Evolutionary conservation across 768 basidiomycete genomes (phyloP), one percentile per base, ranked within the genome.

Genomic region (Calocybe gangraenosa): DNA sequence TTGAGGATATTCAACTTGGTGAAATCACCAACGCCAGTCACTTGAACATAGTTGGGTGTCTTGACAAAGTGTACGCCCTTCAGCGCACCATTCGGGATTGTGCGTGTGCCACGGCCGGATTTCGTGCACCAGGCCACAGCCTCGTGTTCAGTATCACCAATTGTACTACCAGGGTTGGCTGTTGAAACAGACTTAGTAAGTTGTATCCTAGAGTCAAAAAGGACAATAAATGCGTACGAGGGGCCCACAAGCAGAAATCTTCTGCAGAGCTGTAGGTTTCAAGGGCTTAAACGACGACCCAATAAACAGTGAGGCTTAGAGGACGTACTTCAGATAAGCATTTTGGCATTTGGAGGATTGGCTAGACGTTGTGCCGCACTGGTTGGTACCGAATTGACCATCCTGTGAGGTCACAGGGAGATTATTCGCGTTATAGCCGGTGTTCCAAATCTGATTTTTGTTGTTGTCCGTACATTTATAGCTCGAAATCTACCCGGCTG

Each of bases 41-140:
- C 67, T 59, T 84, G 81, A 14, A 83, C 68, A 55, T 86, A 88
- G 50, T 81, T 72, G 3, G 74, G 70, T 0, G 86, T 84, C 59
- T 70, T 71, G 54, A 87, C 73, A 56, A 81, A 74, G 62, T 90
- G 87, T 0, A 86, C 78, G 43, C 85, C 86, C 18, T 67, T 64
- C 33, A 92, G 65, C 7, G 84, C 70, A 17, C 83, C 84, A 1
- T 70, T 62, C 32, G 85, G 86, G 23, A 92, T 89, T 45, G 79
- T 63, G 40, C 90, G 84, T 0, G 86, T 75, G 7, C 89, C 90
- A 30, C 78, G 76, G 7, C 83, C 83, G 19, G 73, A 71, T 59
- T 84, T 81, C 23, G 81, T 81, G 70, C 87, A 94, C 73, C 78
- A 92, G 0, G 86, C 77, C 2, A 92, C 84, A 46, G 76, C 79